These are phyloP conservation scores for Pseudogymnoascus sp. DNA, from an alignment of 2,329 filamentous ascomycete species.

Conservation along the genomic window DNA sequence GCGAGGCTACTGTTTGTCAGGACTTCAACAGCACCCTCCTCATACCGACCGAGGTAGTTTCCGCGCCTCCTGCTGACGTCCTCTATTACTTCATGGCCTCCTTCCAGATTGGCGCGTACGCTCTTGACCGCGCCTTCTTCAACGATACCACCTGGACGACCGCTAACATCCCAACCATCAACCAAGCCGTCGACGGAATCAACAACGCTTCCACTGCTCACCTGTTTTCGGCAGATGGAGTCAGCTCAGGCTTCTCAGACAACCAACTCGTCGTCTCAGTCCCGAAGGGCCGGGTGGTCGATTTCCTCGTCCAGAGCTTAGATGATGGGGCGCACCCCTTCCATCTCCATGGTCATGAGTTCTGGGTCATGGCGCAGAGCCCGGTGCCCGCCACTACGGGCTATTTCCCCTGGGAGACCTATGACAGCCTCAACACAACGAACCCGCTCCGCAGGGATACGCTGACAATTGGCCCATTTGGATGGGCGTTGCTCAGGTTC, in stretches of 20 bases:
- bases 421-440: constrained; percentile 32
- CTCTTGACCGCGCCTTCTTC: constrained; percentile 51
- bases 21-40: constrained; percentile 37
- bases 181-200: constrained; percentile 40
- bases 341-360: constrained; percentile 70
- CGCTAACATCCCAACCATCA: constrained; percentile 39
- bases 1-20: constrained; percentile 28
- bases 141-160: constrained; percentile 49
- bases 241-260: constrained; percentile 57
- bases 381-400: constrained; percentile 42
- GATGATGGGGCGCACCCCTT: constrained; percentile 66
- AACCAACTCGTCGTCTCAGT: constrained; percentile 50
- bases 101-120: constrained; percentile 53
- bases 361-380: constrained; percentile 55
- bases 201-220: constrained; percentile 33
- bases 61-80: constrained; percentile 44
- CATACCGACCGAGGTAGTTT: constrained; percentile 36
- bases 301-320: constrained; percentile 71
- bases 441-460: constrained; percentile 47
- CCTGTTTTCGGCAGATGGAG: constrained; percentile 14
- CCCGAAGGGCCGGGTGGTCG: constrained; percentile 48
- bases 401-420: constrained; percentile 40
- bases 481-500: constrained; percentile 49
- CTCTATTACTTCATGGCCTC: constrained; percentile 50
- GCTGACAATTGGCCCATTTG: constrained; percentile 46